Evolutionary conservation across 208 protist genomes (phyloP).

Genomic region (Vickermania spadyakhi): DNA sequence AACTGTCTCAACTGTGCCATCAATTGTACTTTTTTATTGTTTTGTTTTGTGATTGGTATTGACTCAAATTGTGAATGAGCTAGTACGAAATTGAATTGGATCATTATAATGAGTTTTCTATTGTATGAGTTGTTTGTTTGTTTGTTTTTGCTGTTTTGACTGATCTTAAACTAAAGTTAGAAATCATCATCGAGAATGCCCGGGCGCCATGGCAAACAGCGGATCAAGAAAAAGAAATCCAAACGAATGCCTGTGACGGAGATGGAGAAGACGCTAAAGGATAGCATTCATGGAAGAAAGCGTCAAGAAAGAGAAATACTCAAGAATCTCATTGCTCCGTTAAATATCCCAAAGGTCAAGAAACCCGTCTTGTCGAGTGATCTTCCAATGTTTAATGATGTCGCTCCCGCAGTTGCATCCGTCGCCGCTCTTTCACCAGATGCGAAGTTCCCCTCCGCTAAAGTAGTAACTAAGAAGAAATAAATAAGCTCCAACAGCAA

Average conservation of each 20-base stretch:
- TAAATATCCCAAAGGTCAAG: slow-evolving; percentile 41
- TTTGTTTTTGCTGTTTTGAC: too few species aligned
- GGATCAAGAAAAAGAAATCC: slow-evolving; percentile 82
- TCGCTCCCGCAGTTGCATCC: not conserved
- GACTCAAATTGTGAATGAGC: too few species aligned
- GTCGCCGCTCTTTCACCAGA: not conserved
- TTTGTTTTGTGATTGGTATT: too few species aligned
- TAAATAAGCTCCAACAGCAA: too few species aligned
- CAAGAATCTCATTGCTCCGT: slow-evolving; percentile 66
- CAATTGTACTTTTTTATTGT: too few species aligned
- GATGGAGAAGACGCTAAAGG: slow-evolving; percentile 82
- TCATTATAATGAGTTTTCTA: slow-evolving; percentile 70
- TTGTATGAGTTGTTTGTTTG: slow-evolving; percentile 66
- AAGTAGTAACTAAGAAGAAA: slow-evolving; percentile 2
- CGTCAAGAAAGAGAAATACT: slow-evolving; percentile 76
- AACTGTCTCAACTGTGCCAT: too few species aligned
- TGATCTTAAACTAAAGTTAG: too few species aligned
- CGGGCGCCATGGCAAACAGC: slow-evolving; percentile 81
- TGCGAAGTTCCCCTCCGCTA: too few species aligned
- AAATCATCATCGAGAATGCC: too few species aligned
- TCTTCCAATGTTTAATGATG: slow-evolving; percentile 83
- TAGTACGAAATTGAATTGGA: too few species aligned
- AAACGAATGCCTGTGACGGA: slow-evolving; percentile 66
- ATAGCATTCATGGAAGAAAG: slow-evolving; percentile 82
- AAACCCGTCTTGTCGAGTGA: slow-evolving; percentile 37